phyloP scores from a whole-genome alignment of 1,139 yeast genomes.

The Candida sanyaensis region DNA sequence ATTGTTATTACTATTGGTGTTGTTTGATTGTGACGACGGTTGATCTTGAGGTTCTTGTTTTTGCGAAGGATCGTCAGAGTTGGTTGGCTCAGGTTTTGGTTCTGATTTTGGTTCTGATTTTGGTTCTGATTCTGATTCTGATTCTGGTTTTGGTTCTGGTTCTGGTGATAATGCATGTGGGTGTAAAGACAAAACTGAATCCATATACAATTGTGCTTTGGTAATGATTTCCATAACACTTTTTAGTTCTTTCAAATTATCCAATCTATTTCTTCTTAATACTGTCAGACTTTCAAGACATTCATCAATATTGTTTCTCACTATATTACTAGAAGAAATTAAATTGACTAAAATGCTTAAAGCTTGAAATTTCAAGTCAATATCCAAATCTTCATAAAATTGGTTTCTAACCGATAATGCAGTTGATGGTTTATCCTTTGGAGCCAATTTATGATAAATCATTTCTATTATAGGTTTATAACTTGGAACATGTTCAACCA shows the following conservation, averaged over 20 bases:
- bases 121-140: no score
- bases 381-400: constrained; percentile 50
- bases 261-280: constrained; percentile 69
- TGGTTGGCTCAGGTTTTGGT: background rate
- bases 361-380: constrained; percentile 52
- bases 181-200: constrained; percentile 15
- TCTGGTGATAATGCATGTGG: background rate
- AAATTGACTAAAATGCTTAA: constrained; percentile 60
- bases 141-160: background rate
- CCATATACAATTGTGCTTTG: constrained; percentile 40
- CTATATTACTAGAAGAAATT: constrained; percentile 56
- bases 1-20: constrained; percentile 15
- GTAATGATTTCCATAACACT: constrained; percentile 48
- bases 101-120: no score
- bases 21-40: constrained; percentile 2
- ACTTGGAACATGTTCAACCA: constrained; percentile 59
- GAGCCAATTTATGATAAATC: constrained; percentile 57
- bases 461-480: constrained; percentile 49
- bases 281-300: constrained; percentile 66
- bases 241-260: constrained; percentile 64
- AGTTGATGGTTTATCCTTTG: constrained; percentile 51
- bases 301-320: constrained; percentile 67
- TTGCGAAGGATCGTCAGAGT: background rate
- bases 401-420: constrained; percentile 49
- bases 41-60: background rate